Evolutionary conservation across 805 yeast genomes (phyloP), one percentile per base, ranked within the genome.

Genomic region (Komagataella phaffii): DNA sequence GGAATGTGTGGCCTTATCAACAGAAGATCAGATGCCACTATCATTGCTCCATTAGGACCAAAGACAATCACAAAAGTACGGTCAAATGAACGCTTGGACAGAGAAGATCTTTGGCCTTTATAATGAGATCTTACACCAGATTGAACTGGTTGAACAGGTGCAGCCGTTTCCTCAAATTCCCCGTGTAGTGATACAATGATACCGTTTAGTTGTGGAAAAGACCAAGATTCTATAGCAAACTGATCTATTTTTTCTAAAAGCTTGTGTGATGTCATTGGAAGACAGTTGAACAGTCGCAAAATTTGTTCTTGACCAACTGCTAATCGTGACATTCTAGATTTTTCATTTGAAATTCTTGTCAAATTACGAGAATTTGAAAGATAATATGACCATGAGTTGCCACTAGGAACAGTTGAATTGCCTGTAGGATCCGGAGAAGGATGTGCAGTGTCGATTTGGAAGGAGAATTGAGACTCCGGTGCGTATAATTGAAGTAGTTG

Each of bases 1-100:
- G 77, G 80, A 1, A 81, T 73, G 56, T 69, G 74, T 6, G 82
- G 74, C 56, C 95, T 79, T 3, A 93, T 67, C 14, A 81, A 72
- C 50, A 93, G 70, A 62, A 87, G 64, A 66, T 93, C 99, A 40
- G 95, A 84, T 14, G 96, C 96, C 30, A 93, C 80, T n/a, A 88
- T 71, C 71, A 88, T 79, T 30, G 79, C 69, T 3, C 89, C 85
- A 52, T 76, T 75, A 17, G 81, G 77, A 12, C 83, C 84, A 1
- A 82, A 83, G 1, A 89, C 82, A 23, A 86, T 70, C n/a, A 87
- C 72, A 62, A 93, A 81, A 0, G 83, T 74, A 61, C 99, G 76
- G 64, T 93, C 99, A 65, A 93, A 93, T 7, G 93, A 80, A 62
- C 93, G 84, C 57, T 73, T 74, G 4, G 77, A 69, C 43, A 83